A percentile compares a stretch with the other conserved stretches of the same genome.
phyloP scores from a whole-genome alignment of 2,329 filamentous ascomycete species.

The Claviceps digitariae region DNA sequence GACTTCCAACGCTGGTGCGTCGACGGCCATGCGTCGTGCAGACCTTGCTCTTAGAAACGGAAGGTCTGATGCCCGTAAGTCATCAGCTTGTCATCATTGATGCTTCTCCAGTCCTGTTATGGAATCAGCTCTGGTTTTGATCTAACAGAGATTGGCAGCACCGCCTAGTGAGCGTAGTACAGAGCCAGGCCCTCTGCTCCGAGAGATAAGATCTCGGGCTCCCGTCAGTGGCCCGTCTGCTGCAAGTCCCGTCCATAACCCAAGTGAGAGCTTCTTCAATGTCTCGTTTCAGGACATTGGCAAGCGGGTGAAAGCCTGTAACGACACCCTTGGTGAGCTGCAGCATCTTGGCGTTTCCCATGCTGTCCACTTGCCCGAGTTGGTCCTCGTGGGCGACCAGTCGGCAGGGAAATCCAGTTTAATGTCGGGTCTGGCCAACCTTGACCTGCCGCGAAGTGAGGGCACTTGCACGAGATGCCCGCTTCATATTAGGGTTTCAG shows the following conservation, averaged over 20 bases:
- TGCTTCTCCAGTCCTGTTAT: not conserved
- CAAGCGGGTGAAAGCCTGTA: conserved; percentile 48
- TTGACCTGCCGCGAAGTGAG: conserved; percentile 56
- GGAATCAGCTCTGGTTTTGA: not conserved
- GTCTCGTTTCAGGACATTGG: conserved; percentile 41
- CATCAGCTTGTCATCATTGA: not conserved
- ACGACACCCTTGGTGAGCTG: conserved; percentile 53
- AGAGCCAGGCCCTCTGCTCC: conserved; percentile 24
- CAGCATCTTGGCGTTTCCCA: conserved; percentile 61
- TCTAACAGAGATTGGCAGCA: conserved; percentile 14
- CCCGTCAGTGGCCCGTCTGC: conserved; percentile 6
- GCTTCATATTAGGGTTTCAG: conserved; percentile 60
- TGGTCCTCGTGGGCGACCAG: conserved; percentile 76
- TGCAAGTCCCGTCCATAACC: conserved; percentile 10
- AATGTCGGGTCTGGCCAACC: conserved; percentile 52
- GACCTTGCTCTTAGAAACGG: conserved; percentile 14
- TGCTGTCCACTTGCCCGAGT: conserved; percentile 58
- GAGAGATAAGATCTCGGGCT: conserved; percentile 21
- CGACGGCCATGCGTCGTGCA: conserved; percentile 6
- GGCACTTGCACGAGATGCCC: conserved; percentile 73
- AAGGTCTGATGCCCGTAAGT: conserved; percentile 28
- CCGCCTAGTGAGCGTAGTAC: conserved; percentile 22
- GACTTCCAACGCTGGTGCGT: conserved; percentile 11
- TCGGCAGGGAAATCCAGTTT: conserved; percentile 66
- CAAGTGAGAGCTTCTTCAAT: conserved; percentile 27